Evolutionary conservation across 805 yeast genomes (phyloP).

Genomic region (Suhomyces pyralidae): DNA sequence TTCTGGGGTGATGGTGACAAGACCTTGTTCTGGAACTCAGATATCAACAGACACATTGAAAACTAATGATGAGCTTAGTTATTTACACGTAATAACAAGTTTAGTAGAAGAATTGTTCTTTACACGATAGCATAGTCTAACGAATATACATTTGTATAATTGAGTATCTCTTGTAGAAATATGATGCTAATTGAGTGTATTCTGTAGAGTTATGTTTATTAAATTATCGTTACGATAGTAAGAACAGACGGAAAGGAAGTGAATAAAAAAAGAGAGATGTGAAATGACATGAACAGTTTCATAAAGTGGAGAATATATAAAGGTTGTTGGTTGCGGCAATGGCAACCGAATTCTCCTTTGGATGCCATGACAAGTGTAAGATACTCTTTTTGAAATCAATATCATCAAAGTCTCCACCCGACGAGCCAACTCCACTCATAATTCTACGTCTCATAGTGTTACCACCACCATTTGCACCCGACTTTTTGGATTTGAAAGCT

Average conservation of each 20-base stretch:
- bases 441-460: constrained; percentile 45
- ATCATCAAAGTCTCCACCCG: constrained; percentile 65
- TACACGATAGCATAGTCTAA: neutral
- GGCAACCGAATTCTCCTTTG: constrained; percentile 92
- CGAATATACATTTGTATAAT: neutral
- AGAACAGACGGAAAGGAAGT: constrained; percentile 3
- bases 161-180: neutral
- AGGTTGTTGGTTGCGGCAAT: constrained; percentile 97
- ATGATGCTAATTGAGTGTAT: neutral
- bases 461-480: constrained; percentile 27
- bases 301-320: constrained; percentile 76
- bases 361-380: constrained; percentile 97
- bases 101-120: neutral
- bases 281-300: neutral
- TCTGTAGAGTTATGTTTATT: neutral
- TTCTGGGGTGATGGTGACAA: constrained; percentile 99
- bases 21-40: constrained; percentile 94
- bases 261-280: constrained; percentile 1
- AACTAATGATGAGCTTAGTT: constrained; percentile 8
- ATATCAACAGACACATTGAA: constrained; percentile 80
- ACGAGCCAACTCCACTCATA: constrained; percentile 46
- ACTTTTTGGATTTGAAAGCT: constrained; percentile 82
- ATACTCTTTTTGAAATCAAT: constrained; percentile 94
- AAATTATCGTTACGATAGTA: constrained; percentile 1
- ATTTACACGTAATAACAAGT: neutral